A percentile compares a stretch with the other conserved stretches of the same genome.
Conservation (phyloP, 176 grass and related monocot genomes). For the Tillandsia fasciculata region DNA sequence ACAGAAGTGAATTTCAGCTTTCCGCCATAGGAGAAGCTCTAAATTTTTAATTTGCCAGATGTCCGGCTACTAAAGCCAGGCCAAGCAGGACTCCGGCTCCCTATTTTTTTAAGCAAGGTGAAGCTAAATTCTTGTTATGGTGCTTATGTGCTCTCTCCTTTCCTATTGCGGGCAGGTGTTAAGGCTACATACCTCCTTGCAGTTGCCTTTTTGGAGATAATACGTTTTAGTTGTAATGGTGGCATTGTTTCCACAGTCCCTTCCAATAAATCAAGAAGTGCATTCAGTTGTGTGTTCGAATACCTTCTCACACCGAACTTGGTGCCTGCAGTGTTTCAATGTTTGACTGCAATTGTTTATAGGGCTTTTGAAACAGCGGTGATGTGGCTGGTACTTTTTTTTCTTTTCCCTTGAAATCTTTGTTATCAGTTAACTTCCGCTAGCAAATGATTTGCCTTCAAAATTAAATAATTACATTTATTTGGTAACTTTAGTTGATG, state of each 20-base stretch:
- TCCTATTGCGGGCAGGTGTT: conserved; percentile 53
- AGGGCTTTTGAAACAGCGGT: conserved; percentile 85
- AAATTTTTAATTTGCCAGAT: no score
- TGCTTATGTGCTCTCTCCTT: conserved; percentile 28
- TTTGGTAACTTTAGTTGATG: no score
- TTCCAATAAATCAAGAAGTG: conserved; percentile 73
- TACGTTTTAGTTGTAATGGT: conserved; percentile 88
- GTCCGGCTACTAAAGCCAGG: no score
- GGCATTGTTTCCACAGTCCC: conserved; percentile 57
- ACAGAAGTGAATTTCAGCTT: no score
- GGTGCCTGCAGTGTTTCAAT: conserved; percentile 75
- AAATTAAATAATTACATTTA: background rate
- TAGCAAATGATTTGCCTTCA: background rate
- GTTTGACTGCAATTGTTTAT: conserved; percentile 78
- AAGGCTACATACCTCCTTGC: conserved; percentile 98
- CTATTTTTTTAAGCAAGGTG: background rate
- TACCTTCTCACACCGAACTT: conserved; percentile 97
- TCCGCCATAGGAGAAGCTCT: no score
- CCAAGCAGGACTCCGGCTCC: no score
- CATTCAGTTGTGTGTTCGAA: conserved; percentile 89
- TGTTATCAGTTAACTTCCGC: background rate
- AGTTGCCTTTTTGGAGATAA: conserved; percentile 93
- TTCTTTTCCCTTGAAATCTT: conserved; percentile 5
- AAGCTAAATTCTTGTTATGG: conserved; percentile 12
- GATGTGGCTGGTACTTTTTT: conserved; percentile 71